Base-by-base conservation (phyloP, 2,329 filamentous ascomycete species). In the Rachicladosporium sp. region DNA sequence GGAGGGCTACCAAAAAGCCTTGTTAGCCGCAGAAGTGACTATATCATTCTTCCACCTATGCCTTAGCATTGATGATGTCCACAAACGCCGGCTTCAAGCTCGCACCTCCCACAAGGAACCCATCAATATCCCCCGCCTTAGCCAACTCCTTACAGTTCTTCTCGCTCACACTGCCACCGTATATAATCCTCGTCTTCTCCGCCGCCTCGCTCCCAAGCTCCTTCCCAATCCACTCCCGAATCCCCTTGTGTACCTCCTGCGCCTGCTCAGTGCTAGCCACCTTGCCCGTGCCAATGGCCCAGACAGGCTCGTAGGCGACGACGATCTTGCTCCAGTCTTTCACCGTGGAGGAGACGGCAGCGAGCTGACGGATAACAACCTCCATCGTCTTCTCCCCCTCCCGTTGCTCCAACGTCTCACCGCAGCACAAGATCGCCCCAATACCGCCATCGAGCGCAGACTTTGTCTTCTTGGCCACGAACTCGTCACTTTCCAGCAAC, bases 301-400 rank as follows among this genome's bases (percentile, higher is more conserved):
- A 98, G 73, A 98, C 93, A 58, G 91, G 91, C 76, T 98, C 91
- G 68, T 98, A 98, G 58, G 91, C 91, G 57, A 98, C 76, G 62
- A 98, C 91, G 50, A 98, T 76, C 72, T 91, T 91, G 58, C 71
- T 76, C 91, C 91, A 98, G 70, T 94, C 84, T 55, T 76, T 69
- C 59, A 85, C 69, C 70, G 82, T 72, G 63, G 87, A 80, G 41
- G 76, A 76, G 49, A 89, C 84, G 50, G 87, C 87, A 48, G 78
- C 74, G 55, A 98, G 76, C 73, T 98, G 91, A 50, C 68, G 69
- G 54, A 82, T 91, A 56, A 93, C 82, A 47, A 91, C 81, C 37
- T 84, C 77, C 58, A 93, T 81, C 49, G 89, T 96, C 72, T 84
- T 80, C 63, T 74, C 73, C 47, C 75, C 73, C 72, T 95, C 88